Evolutionary conservation across 2,329 filamentous ascomycete species (phyloP), one percentile per base, ranked within the genome.

Genomic region (Diatrype stigma): DNA sequence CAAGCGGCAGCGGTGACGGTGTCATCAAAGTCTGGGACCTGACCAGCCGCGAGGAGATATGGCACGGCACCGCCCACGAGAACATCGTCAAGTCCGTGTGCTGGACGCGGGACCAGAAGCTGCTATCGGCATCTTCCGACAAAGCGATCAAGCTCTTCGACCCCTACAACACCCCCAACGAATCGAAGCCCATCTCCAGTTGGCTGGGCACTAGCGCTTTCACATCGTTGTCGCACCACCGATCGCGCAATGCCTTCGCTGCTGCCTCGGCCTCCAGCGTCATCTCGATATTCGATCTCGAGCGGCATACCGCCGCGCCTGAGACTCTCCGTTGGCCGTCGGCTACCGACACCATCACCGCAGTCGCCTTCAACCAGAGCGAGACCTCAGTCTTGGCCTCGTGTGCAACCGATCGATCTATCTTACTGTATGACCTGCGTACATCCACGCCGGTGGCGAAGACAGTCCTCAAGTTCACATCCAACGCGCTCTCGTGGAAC

Each of bases 1-100:
- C 91, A 6, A 93, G 88, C 63, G 91, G 89, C 42, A 90, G 87
- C 59, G 92, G 92, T 56, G 94, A 99, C 69, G 93, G 94, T 57
- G 84, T 96, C 10, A 82, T 99, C 51, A 99, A 99, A 72, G 87
- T 94, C 32, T 96, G 91, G 91, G 87, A 95, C 70, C 73, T 94
- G 60, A 81, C 85, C 8, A 85, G 77, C 49, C 76, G 82, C 51
- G 81, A 86, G n/a, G 86, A 93, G 64, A 77, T 82, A 40, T 90
- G 86, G 82, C 79, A 86, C 58, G 80, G 79, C 1, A 82, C 87
- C 56, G 93, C 91, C 22, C 95, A 99, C 67, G 89, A 96, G 61
- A 96, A 96, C 60, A 86, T 96, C 42, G 90, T 97, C 60, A 96
- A 96, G 75, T 89, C 88, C 14, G 78, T 96, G 66, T 87, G 86